Evolutionary conservation across 192 early-diverging fungal species (phyloP), one percentile per base, ranked within the genome.

Genomic region (Cetraspora pellucida): DNA sequence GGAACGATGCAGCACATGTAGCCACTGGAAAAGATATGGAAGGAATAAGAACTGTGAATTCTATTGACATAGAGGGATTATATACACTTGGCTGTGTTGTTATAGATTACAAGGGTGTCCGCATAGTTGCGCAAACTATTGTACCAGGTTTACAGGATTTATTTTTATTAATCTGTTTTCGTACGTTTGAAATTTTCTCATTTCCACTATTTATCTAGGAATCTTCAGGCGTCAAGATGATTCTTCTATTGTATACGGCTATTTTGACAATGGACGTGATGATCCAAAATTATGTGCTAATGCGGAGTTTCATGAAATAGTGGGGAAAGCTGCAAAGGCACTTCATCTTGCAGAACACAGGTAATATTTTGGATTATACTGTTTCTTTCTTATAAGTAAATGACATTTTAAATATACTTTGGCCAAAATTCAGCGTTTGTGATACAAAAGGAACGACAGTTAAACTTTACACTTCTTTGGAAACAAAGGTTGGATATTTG

Each of bases 21-120:
- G 92, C 94, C 16, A 94, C 96, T 10, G 90, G 92, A 30, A 99
- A 99, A 85, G 97, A 99, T 81, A 85, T 99, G 72, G 93, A 95
- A 57, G 96, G 97, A 66, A 91, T 97, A 28, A 84, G 89, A 44
- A 83, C 89, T 30, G 80, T 98, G 27, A 90, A 90, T 80, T 88
- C 90, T 45, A 80, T 91, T 31, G 92, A 94, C 75, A 72, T 89
- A 61, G 89, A 94, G 27, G 95, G 91, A n/a, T 74, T 98, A 11
- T 88, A 92, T 84, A 97, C 96, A 3, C 81, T 97, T 72, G 94
- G 91, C 58, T 97, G 95, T 61, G 92, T 93, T 30, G 91, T 97
- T 31, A 90, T 98, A 21, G 97, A 99, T 71, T 97, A 95, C 83
- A 92, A 91, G 75, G 97, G 97, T 27, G 81, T 89, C 25, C 92